Evolutionary conservation across 352 stramenopile genomes (phyloP).

Genomic region (Elongisporangium undulatum): DNA sequence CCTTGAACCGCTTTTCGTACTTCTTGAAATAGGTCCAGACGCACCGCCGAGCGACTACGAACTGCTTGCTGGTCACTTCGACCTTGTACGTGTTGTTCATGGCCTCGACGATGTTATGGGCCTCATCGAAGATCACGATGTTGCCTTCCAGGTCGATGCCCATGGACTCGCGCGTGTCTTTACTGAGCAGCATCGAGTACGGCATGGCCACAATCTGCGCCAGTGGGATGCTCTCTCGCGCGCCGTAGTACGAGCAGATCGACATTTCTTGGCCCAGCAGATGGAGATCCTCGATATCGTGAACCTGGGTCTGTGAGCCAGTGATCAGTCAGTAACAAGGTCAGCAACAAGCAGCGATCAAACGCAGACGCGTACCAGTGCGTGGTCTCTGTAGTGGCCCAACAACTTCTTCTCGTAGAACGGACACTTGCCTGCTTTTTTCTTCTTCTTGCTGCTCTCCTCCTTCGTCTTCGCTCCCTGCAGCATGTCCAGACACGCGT

Average conservation of each 20-base stretch:
- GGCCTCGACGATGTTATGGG: slow-evolving; percentile 98
- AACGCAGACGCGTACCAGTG: slow-evolving; percentile 36
- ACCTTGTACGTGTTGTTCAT: slow-evolving; percentile 91
- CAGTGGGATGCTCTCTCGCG: slow-evolving; percentile 82
- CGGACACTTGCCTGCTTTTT: slow-evolving; percentile 64
- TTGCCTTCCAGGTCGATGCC: slow-evolving; percentile 82
- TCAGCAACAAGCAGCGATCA: slow-evolving; percentile 1
- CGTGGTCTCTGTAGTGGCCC: slow-evolving; percentile 70
- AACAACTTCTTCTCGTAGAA: slow-evolving; percentile 82
- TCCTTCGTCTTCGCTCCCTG: slow-evolving; percentile 57
- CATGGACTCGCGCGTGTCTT: slow-evolving; percentile 87
- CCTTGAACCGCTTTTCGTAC: slow-evolving; percentile 86
- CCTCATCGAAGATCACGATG: slow-evolving; percentile 98
- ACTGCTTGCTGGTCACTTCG: slow-evolving; percentile 64
- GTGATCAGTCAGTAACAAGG: slow-evolving; percentile 5
- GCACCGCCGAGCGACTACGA: slow-evolving; percentile 62
- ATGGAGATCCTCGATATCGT: slow-evolving; percentile 97
- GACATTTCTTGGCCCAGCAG: slow-evolving; percentile 87
- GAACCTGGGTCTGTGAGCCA: slow-evolving; percentile 52
- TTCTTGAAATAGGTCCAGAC: slow-evolving; percentile 87
- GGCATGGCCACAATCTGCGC: slow-evolving; percentile 91
- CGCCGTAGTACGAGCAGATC: slow-evolving; percentile 97
- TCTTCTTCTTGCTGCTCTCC: slow-evolving; percentile 35
- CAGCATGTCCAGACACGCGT: slow-evolving; percentile 86
- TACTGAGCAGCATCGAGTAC: slow-evolving; percentile 92